Evolutionary conservation across 495 filamentous ascomycete species (phyloP), one percentile per base, ranked within the genome.

Genomic region (Trichoderma erinaceum): DNA sequence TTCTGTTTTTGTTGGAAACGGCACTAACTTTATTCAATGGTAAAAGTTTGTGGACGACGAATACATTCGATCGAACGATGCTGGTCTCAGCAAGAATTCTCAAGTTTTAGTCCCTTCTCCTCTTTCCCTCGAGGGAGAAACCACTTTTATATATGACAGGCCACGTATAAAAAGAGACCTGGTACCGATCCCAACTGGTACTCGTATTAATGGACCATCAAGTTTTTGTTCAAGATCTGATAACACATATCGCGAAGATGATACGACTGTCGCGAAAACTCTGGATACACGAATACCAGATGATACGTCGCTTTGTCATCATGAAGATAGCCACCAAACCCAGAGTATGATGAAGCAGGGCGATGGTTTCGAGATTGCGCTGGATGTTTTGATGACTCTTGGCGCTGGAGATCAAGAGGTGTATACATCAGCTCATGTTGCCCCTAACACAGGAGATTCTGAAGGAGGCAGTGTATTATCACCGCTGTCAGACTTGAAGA

Each of bases 311-410:
- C 16, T 13, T 61, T 23, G 15, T 7, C 25, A 0, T 15, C 2
- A 15, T 61, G 56, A 32, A 29, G 23, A 13, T 10, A 13, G 4
- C 27, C 25, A 11, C 27, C 25, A 11, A 13, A 8, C 0, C 13
- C 58, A 15, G 46, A 12, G 35, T 32, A 48, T 16, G 16, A n/a
- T 23, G 23, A 25, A 6, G 4, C 67, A 38, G 11, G 35, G 41
- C 11, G 58, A 68, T 35, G 32, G 44, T 35, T 68, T 35, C 58
- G 63, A 68, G 35, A 68, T 68, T 52, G 67, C 67, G 11, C 38
- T 68, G 5, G 67, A 68, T 48, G 67, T 65, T 11, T n/a, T 68
- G 13, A 43, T 68, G 58, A 41, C 18, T 15, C 58, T 68, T 29
- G 67, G 67, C 5, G 38, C 32, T 5, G 21, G 66, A 12, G 46